Evolutionary conservation across 2,329 filamentous ascomycete genomes (phyloP).

Genomic region (Sporothrix globosa): DNA sequence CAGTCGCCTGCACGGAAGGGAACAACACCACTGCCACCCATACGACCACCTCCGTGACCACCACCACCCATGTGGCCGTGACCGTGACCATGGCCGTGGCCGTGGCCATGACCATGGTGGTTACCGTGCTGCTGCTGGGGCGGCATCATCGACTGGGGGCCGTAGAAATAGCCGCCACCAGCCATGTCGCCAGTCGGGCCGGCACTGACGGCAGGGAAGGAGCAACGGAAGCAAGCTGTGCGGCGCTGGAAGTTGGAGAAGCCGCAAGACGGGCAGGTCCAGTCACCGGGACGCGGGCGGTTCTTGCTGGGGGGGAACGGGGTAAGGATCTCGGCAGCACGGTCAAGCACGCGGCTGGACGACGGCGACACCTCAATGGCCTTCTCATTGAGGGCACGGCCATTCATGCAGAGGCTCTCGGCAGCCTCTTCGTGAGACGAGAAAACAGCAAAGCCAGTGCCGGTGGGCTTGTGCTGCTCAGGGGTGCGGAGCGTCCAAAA

Average conservation of each 20-base stretch:
- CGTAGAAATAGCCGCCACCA: constrained; percentile 67
- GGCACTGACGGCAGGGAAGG: constrained; percentile 90
- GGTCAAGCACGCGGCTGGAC: constrained; percentile 93
- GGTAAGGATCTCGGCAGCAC: constrained; percentile 92
- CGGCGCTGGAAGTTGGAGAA: constrained; percentile 99
- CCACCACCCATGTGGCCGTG: constrained; percentile 68
- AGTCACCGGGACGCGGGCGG: constrained; percentile 92
- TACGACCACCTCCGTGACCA: constrained; percentile 67
- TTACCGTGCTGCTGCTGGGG: constrained; percentile 73
- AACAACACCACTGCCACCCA: constrained; percentile 82
- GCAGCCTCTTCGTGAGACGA: constrained; percentile 99
- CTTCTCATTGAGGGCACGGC: constrained; percentile 95
- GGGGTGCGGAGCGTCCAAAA: constrained; percentile 98
- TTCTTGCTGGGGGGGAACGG: constrained; percentile 99
- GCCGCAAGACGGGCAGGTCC: constrained; percentile 97
- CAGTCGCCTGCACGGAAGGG: constrained; percentile 98
- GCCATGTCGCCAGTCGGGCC: constrained; percentile 68
- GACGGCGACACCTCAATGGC: constrained; percentile 98
- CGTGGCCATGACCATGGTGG: constrained; percentile 56
- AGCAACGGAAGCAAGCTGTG: constrained; percentile 98
- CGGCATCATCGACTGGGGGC: constrained; percentile 78
- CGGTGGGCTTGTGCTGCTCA: constrained; percentile 99
- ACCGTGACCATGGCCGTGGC: constrained; percentile 52
- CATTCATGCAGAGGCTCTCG: constrained; percentile 98
- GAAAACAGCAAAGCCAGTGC: constrained; percentile 96